phyloP scores from a whole-genome alignment of 2,329 filamentous ascomycete genomes.

The Phialemonium atrogriseum region DNA sequence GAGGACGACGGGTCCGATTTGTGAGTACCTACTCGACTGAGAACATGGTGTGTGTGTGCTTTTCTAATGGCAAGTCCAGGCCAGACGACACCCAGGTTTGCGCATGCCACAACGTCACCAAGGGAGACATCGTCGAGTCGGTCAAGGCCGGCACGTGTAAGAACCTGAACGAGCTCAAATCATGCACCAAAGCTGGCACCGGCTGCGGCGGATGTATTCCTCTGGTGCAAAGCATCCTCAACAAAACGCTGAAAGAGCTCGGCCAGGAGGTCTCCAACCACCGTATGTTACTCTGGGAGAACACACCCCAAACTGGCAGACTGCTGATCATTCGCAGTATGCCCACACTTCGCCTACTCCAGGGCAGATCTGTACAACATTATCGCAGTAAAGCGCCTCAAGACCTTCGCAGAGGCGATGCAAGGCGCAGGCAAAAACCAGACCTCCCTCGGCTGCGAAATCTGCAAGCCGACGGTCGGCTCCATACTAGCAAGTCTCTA shows the following conservation, averaged over 20 bases:
- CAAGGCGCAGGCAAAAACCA: constrained; percentile 63
- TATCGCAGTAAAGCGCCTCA: constrained; percentile 70
- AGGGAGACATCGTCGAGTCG: constrained; percentile 64
- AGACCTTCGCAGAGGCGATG: constrained; percentile 70
- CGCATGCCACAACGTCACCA: constrained; percentile 87
- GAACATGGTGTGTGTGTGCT: too few relatives aligned
- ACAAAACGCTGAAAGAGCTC: constrained; percentile 76
- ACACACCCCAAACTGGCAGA: too few relatives aligned
- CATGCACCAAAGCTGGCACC: constrained; percentile 85
- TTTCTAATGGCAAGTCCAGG: too few relatives aligned
- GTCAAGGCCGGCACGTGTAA: constrained; percentile 77
- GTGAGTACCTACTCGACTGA: too few relatives aligned
- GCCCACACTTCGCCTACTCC: constrained; percentile 75
- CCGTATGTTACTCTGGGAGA: too few relatives aligned
- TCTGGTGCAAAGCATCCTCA: constrained; percentile 82
- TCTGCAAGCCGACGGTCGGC: constrained; percentile 75
- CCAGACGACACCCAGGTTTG: constrained; percentile 83
- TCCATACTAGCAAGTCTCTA: constrained; percentile 76
- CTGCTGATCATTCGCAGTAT: too few relatives aligned
- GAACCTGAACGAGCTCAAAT: constrained; percentile 73
- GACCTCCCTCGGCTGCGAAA: constrained; percentile 71
- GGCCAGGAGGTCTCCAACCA: constrained; percentile 83
- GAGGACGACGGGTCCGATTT: constrained; percentile 72
- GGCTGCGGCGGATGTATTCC: constrained; percentile 89
- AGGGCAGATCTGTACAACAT: constrained; percentile 88